Evolutionary conservation across 108 stramenopile species (phyloP).

Genomic region (Nannochloropsis salina): DNA sequence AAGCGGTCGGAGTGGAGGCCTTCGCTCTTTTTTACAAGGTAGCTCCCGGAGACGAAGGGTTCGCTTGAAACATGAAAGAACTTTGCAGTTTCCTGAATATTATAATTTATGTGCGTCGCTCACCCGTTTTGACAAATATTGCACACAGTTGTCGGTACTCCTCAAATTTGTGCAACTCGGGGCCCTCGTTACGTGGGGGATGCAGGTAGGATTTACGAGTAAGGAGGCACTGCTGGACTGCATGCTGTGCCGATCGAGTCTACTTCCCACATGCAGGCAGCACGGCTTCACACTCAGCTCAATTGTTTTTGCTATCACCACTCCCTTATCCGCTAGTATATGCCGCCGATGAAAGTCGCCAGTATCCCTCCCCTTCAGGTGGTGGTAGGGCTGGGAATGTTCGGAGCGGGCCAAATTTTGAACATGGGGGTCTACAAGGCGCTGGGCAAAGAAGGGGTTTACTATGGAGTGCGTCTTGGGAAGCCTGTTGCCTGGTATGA

Average conservation of each 20-base stretch:
- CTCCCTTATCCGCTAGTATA: not conserved
- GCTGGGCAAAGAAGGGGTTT: not conserved
- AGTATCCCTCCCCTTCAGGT: slow-evolving; percentile 15
- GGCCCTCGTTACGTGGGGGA: slow-evolving; percentile 16
- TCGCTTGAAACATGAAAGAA: too few species aligned
- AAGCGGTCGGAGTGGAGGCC: not conserved
- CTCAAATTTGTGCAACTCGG: slow-evolving; percentile 12
- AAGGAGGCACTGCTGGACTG: too few species aligned
- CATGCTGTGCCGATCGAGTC: too few species aligned
- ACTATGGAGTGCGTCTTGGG: not conserved
- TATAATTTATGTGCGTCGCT: too few species aligned
- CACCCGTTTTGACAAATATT: not conserved
- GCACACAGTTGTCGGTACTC: not conserved
- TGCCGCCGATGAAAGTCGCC: not conserved
- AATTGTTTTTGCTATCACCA: too few species aligned
- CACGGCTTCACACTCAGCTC: too few species aligned
- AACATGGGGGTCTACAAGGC: not conserved
- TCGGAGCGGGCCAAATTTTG: slow-evolving; percentile 1
- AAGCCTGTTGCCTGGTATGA: slow-evolving; percentile 7
- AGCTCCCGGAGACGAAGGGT: too few species aligned
- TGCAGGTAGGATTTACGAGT: not conserved
- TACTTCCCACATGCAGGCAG: too few species aligned
- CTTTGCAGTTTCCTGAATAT: too few species aligned
- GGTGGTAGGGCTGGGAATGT: not conserved
- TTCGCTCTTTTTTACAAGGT: slow-evolving; percentile 14